Evolutionary conservation across 1,139 yeast species (phyloP), one percentile per base, ranked within the genome.

Genomic region (Meyerozyma guilliermondii): DNA sequence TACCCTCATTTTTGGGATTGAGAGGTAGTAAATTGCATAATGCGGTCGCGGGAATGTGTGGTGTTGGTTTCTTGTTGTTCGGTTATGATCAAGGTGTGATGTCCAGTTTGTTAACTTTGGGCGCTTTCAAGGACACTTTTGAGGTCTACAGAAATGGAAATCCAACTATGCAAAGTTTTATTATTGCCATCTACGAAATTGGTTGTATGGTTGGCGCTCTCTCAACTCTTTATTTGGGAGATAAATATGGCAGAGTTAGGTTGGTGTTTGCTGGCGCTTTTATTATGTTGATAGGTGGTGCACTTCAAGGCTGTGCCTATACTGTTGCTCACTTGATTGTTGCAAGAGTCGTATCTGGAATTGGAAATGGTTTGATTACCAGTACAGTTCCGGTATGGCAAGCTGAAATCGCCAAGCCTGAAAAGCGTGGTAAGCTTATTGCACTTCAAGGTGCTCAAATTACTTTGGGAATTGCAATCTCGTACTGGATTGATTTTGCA

Each of bases 401-500:
- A 44, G 59, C 72, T 1, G 74, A 68, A 48, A 59, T 63, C 33
- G 60, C 71, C 46, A 66, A 52, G 50, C 68, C 64, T 10, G 61
- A 56, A 39, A 55, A 55, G 37, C 60, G 73, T 56, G 72, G 72
- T 26, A 59, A 56, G 44, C 52, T 65, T 37, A 59, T 66, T 35
- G 63, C 66, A 59, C 50, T 68, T 45, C 63, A 65, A 47, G 73
- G 73, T 23, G 59, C 67, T 31, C 53, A 67, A 42, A 65, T 68
- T 51, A 65, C 73, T 18, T 57, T 56, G 41, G 75, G 72, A 42
- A 66, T 69, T 46, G 65, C 71, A 44, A 62, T 71, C 36, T 59
- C 68, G 11, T 67, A 73, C 52, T 69, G 74, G 74, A 49, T 70
- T 29, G 77, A 72, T 47, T 71, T 70, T 54, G 77, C 71, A 3